Conservation (phyloP, 441 rosid species). For the Theobroma grandiflorum region DNA sequence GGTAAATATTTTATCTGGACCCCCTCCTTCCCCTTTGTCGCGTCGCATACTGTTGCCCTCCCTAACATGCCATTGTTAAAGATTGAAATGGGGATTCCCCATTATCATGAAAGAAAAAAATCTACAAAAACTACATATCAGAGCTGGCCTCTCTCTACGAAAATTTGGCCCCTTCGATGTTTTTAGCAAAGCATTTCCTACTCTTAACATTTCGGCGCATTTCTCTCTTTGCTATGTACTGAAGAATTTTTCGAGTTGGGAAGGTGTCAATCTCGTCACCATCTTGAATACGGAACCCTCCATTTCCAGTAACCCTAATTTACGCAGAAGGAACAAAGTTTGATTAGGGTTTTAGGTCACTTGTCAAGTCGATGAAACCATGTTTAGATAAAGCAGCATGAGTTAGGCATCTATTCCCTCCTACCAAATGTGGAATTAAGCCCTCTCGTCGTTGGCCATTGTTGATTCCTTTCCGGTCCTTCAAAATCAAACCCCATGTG, state of each 20-base stretch:
- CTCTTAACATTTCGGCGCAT: slow-evolving; percentile 27
- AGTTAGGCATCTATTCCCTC: slow-evolving; percentile 24
- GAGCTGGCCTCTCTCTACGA: neutral
- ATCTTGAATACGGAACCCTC: slow-evolving; percentile 22
- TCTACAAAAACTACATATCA: neutral
- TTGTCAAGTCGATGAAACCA: slow-evolving; percentile 28
- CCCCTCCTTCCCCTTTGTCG: slow-evolving; percentile 25
- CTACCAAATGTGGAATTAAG: slow-evolving; percentile 19
- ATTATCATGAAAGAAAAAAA: slow-evolving; percentile 13
- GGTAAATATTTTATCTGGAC: slow-evolving; percentile 22
- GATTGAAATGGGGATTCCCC: neutral
- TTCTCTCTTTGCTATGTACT: slow-evolving; percentile 21
- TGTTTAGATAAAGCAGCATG: slow-evolving; percentile 32
- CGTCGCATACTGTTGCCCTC: neutral
- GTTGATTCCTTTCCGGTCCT: neutral
- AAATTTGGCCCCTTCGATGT: neutral
- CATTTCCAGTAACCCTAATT: slow-evolving; percentile 30
- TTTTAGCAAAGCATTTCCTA: slow-evolving; percentile 22
- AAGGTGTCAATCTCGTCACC: slow-evolving; percentile 27
- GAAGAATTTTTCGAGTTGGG: slow-evolving; percentile 25
- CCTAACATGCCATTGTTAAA: slow-evolving; percentile 28
- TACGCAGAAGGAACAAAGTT: slow-evolving; percentile 30
- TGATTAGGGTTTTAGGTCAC: slow-evolving; percentile 39
- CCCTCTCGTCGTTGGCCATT: neutral
- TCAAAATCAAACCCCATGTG: neutral